Base-by-base conservation (phyloP, 1,284 basidiomycete species). In the Testicularia cyperi region DNA sequence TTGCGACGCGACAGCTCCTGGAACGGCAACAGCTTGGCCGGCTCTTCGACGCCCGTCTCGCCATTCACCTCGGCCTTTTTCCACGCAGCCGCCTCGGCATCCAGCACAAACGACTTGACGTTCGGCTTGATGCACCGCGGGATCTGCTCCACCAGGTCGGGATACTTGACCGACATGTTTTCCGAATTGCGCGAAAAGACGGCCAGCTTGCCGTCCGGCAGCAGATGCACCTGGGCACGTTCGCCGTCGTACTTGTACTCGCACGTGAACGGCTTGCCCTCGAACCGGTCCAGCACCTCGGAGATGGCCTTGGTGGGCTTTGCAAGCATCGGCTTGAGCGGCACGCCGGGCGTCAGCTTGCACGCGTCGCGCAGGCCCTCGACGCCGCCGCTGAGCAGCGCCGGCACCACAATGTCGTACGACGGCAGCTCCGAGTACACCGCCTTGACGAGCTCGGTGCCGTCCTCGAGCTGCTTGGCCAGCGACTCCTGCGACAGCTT, bases 241-340 rank as follows among this genome's bases (percentile, higher is more conserved):
- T 99, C 95, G 8, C 95, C 95, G 67, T 99, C 95, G 72, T 99
- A 99, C 78, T 99, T 99, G 80, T 97, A 99, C 80, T 99, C 95
- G 79, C 94, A 98, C 5, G 95, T 97, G 77, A 99, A 98, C 35
- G 83, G 84, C 78, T 92, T 92, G 70, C 86, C 86, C 77, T 99
- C 95, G 72, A 98, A 99, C 37, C 92, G 82, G 78, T 99, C 94
- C 16, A 99, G 83, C 6, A 99, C 94, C 78, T 98, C 95, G n/a
- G 88, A 86, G 65, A 99, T 97, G 0, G 94, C 94, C 77, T 98
- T 98, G 0, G 95, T 98, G 3, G 95, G 95, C 78, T 97, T 98
- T n/a, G 95, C 95, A 40, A 99, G 81, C 95, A 99, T 99, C 6
- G 95, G 95, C 74, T 99, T 99, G 30, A 99, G 82, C 1, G 95